Evolutionary conservation across 352 stramenopile species (phyloP).

Genomic region (Pythium periplocum): DNA sequence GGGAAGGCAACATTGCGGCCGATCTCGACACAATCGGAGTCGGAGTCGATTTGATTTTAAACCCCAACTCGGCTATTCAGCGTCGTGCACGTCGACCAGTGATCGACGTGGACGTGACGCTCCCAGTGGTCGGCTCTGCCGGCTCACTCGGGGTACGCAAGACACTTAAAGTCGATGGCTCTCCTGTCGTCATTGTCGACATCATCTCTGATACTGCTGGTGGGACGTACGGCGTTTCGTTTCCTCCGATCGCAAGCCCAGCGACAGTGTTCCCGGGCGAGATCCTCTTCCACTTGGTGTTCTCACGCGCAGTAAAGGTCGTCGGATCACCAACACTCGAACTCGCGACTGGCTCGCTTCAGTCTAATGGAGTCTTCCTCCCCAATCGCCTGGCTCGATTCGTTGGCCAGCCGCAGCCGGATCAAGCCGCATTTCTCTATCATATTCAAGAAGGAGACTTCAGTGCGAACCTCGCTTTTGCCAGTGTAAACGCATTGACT

Average conservation of each 20-base stretch:
- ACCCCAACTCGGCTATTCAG: constrained; percentile 18
- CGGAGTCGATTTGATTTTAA: constrained; percentile 8
- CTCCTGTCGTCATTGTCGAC: constrained; percentile 34
- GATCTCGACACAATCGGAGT: constrained; percentile 24
- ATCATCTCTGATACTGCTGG: constrained; percentile 35
- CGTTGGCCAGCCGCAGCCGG: constrained; percentile 32
- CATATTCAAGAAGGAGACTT: constrained; percentile 46
- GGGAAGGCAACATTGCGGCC: constrained; percentile 19
- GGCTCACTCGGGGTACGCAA: constrained; percentile 28
- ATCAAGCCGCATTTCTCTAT: constrained; percentile 61
- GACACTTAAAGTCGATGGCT: constrained; percentile 40
- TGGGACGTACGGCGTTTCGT: constrained; percentile 60
- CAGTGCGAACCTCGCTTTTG: constrained; percentile 52
- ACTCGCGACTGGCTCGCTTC: constrained; percentile 51
- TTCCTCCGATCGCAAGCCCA: constrained; percentile 42
- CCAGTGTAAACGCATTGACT: constrained; percentile 30
- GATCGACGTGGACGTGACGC: constrained; percentile 22
- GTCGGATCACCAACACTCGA: constrained; percentile 39
- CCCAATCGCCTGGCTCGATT: constrained; percentile 46
- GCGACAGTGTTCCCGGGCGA: constrained; percentile 46
- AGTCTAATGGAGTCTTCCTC: constrained; percentile 32
- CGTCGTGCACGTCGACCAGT: constrained; percentile 26
- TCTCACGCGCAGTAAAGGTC: constrained; percentile 48
- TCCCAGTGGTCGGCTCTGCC: constrained; percentile 23
- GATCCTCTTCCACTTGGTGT: constrained; percentile 63